Evolutionary conservation across 2,329 filamentous ascomycete species (phyloP).

Genomic region (Penicillium rolfsii): DNA sequence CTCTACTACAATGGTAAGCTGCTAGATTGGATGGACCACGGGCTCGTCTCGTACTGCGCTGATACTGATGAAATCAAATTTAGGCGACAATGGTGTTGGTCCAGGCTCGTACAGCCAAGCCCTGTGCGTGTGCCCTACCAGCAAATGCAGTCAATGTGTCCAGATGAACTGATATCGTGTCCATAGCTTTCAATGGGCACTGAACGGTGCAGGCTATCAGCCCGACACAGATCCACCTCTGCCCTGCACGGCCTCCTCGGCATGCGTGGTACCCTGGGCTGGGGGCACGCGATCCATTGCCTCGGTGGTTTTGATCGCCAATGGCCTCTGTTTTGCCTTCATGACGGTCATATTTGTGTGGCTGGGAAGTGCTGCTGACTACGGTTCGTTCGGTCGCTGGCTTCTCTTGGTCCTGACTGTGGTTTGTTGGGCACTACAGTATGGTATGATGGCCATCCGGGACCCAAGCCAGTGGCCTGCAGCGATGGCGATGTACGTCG

Average conservation of each 20-base stretch:
- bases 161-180: background rate
- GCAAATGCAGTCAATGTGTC: background rate
- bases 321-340: slow-evolving; percentile 48
- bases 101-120: slow-evolving; percentile 48
- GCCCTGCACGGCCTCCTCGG: slow-evolving; percentile 37
- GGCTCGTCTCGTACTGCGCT: background rate
- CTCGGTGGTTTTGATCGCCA: slow-evolving; percentile 48
- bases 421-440: slow-evolving; percentile 48
- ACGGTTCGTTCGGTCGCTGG: slow-evolving; percentile 49
- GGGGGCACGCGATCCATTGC: slow-evolving; percentile 43
- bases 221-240: slow-evolving; percentile 39
- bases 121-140: slow-evolving; percentile 29
- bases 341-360: slow-evolving; percentile 50
- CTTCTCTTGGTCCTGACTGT: slow-evolving; percentile 46
- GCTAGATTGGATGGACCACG: background rate
- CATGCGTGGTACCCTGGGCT: slow-evolving; percentile 47
- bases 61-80: background rate
- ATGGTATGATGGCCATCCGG: slow-evolving; percentile 45
- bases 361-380: slow-evolving; percentile 49
- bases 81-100: slow-evolving; percentile 49
- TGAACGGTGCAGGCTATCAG: slow-evolving; percentile 45
- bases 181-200: slow-evolving; percentile 45
- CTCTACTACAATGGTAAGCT: slow-evolving; percentile 47
- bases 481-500: slow-evolving; percentile 48
- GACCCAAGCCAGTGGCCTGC: slow-evolving; percentile 45